phyloP scores from a whole-genome alignment of 1,139 yeast genomes.

The Kodamaea plutei region DNA sequence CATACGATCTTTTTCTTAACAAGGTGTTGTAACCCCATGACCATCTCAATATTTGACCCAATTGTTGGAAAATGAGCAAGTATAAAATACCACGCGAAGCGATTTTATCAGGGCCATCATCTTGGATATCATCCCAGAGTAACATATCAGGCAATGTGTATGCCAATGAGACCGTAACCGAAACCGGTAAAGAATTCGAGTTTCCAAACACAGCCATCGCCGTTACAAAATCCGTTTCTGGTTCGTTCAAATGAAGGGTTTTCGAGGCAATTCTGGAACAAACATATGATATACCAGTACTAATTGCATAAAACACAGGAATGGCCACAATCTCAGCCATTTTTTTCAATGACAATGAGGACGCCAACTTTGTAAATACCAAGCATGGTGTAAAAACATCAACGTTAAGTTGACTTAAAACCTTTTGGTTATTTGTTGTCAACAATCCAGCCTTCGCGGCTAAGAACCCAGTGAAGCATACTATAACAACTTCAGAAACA shows the following conservation, averaged over 20 bases:
- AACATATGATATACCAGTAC: slow-evolving; percentile 57
- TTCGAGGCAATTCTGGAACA: slow-evolving; percentile 51
- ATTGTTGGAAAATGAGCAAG: slow-evolving; percentile 74
- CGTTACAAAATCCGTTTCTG: slow-evolving; percentile 75
- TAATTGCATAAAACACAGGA: slow-evolving; percentile 65
- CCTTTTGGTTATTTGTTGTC: slow-evolving; percentile 59
- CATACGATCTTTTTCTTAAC: slow-evolving; percentile 47
- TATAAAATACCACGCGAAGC: slow-evolving; percentile 80
- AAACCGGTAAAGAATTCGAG: slow-evolving; percentile 77
- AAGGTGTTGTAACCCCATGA: slow-evolving; percentile 87
- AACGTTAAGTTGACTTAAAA: slow-evolving; percentile 64
- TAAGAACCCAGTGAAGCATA: slow-evolving; percentile 67
- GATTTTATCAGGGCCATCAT: slow-evolving; percentile 64
- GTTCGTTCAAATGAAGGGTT: slow-evolving; percentile 48
- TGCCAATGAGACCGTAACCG: slow-evolving; percentile 66
- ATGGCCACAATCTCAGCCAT: slow-evolving; percentile 67
- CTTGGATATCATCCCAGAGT: slow-evolving; percentile 63
- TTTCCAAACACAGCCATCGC: slow-evolving; percentile 90
- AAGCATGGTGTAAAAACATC: slow-evolving; percentile 82
- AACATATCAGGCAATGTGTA: slow-evolving; percentile 66
- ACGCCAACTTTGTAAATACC: slow-evolving; percentile 75
- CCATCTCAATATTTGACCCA: slow-evolving; percentile 83
- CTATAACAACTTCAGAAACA: slow-evolving; percentile 69
- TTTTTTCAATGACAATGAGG: slow-evolving; percentile 63
- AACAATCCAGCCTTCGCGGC: slow-evolving; percentile 62